Evolutionary conservation across 163 green algal genomes (phyloP).

Genomic region (Scenedesmus sp.): DNA sequence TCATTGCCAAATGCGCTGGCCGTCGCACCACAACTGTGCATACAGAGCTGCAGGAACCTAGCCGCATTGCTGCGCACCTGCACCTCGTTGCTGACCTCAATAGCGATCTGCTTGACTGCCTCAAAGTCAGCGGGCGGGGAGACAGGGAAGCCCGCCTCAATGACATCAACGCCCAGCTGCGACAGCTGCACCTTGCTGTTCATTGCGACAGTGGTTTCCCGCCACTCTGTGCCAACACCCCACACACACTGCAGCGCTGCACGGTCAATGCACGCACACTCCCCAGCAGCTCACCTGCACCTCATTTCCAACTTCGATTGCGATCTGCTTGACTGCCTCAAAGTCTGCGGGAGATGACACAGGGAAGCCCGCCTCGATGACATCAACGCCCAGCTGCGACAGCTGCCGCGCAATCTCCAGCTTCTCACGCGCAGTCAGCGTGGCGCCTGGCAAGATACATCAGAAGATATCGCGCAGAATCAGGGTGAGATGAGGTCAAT

Average conservation of each 20-base stretch:
- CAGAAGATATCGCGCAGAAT: not conserved
- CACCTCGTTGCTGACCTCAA: conserved; percentile 78
- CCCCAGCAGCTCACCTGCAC: conserved; percentile 61
- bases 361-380: conserved; percentile 98
- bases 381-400: conserved; percentile 95
- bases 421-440: conserved; percentile 76
- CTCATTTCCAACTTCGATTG: conserved; percentile 78
- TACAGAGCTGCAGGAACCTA: not conserved
- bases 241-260: too few species aligned
- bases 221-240: not conserved
- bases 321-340: conserved; percentile 90
- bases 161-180: conserved; percentile 98
- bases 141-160: conserved; percentile 97
- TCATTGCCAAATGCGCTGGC: too few species aligned
- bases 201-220: too few species aligned
- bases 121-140: conserved; percentile 96
- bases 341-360: conserved; percentile 96
- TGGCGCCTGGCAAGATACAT: not conserved
- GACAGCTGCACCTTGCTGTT: conserved; percentile 72
- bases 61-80: conserved; percentile 49
- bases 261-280: not conserved
- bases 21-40: not conserved
- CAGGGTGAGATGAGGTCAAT: too few species aligned
- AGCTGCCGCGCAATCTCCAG: conserved; percentile 93
- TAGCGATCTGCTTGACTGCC: conserved; percentile 88